phyloP scores from a whole-genome alignment of 176 grass and related monocot genomes.

The Carex parvula region DNA sequence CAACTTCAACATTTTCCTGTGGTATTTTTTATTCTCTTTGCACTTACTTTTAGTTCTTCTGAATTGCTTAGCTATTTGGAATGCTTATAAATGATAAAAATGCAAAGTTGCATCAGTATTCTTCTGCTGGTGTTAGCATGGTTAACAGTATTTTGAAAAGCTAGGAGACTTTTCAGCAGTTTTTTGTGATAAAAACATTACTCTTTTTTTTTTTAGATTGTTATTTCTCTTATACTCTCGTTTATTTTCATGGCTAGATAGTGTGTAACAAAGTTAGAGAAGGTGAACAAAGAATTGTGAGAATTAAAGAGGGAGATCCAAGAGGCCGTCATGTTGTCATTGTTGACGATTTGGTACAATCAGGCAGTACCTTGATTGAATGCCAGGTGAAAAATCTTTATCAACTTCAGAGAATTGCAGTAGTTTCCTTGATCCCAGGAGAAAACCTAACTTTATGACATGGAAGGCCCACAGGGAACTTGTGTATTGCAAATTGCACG shows the following conservation, averaged over 20 bases:
- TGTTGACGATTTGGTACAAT: conserved; percentile 94
- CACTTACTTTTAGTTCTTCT: background rate
- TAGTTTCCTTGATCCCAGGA: background rate
- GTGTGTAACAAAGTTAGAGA: conserved; percentile 95
- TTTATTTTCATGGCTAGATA: conserved; percentile 46
- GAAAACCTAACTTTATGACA: background rate
- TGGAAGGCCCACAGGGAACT: background rate
- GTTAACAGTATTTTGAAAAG: background rate
- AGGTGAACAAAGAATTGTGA: conserved; percentile 83
- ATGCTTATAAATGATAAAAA: background rate
- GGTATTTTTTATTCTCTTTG: conserved; percentile 39
- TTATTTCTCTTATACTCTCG: conserved; percentile 9
- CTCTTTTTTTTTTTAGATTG: background rate
- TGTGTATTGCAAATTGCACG: background rate
- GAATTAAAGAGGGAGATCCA: conserved; percentile 92
- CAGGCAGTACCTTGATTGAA: conserved; percentile 92
- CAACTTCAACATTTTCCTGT: conserved; percentile 95
- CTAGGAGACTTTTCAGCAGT: background rate
- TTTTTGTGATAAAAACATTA: background rate
- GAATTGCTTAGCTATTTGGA: background rate
- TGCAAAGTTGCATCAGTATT: background rate
- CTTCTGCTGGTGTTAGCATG: background rate
- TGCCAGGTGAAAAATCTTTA: conserved; percentile 56
- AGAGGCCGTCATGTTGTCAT: conserved; percentile 78
- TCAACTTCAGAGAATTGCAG: background rate